Conservation (phyloP, 2,329 filamentous ascomycete genomes). For the Xylaria sp. region DNA sequence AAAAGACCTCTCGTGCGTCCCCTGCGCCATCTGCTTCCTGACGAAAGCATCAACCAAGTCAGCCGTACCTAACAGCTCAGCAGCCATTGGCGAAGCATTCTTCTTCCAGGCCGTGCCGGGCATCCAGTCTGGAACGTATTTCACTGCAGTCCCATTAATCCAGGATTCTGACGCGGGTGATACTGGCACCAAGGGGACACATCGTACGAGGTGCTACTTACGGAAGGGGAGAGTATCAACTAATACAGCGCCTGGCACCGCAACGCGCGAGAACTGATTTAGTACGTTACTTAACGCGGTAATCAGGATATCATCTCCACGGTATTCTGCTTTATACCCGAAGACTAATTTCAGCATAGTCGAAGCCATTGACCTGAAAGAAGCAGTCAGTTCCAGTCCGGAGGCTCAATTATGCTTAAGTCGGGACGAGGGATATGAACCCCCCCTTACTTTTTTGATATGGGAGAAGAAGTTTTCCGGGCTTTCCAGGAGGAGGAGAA, state of each 20-base stretch:
- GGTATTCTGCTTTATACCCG: constrained; percentile 24
- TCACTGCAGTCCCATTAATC: constrained; percentile 1
- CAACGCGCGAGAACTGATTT: constrained; percentile 19
- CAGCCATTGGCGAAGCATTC: constrained; percentile 4
- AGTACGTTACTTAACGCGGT: constrained; percentile 19
- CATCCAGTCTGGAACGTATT: constrained; percentile 11
- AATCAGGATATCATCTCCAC: constrained; percentile 23
- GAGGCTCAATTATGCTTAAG: background rate
- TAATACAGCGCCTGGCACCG: constrained; percentile 23
- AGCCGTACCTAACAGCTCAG: background rate
- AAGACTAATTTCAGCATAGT: constrained; percentile 27
- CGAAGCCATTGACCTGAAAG: constrained; percentile 22
- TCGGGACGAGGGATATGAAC: too few relatives aligned
- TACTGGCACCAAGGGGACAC: background rate
- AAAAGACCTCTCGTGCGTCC: constrained; percentile 18
- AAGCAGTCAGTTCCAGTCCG: background rate
- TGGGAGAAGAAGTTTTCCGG: constrained; percentile 1
- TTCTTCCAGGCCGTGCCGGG: constrained; percentile 13
- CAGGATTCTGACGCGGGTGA: background rate
- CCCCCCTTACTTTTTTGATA: constrained; percentile 4
- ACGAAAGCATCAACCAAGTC: constrained; percentile 9
- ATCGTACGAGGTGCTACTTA: background rate
- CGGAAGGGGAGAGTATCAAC: constrained; percentile 26
- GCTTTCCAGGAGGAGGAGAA: constrained; percentile 1
- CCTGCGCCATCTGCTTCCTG: constrained; percentile 19